Conservation (phyloP, 257 asterid genomes). For the Petrea volubilis region DNA sequence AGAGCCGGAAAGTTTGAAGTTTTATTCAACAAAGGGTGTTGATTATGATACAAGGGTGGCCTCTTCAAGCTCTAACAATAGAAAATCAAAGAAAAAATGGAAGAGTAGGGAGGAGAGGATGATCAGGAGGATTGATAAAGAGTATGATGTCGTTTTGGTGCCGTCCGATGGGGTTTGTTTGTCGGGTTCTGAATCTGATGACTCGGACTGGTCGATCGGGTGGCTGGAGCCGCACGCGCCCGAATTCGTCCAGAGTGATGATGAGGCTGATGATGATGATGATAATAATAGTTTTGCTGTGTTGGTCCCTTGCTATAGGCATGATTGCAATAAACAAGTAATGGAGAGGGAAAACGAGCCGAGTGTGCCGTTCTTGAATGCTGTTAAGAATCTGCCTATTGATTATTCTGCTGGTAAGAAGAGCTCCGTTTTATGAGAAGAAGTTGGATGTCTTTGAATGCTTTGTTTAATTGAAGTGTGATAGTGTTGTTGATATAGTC, state of each 20-base stretch:
- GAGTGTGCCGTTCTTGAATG: slow-evolving; percentile 46
- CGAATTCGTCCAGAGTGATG: slow-evolving; percentile 73
- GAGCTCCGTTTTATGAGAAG: slow-evolving; percentile 9
- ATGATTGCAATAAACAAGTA: slow-evolving; percentile 39
- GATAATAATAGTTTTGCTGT: slow-evolving; percentile 98
- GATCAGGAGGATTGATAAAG: slow-evolving; percentile 63
- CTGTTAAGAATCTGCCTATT: slow-evolving; percentile 50
- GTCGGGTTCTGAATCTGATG: slow-evolving; percentile 89
- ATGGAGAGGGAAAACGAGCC: slow-evolving; percentile 41
- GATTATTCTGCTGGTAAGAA: slow-evolving; percentile 71
- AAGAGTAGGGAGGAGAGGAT: slow-evolving; percentile 85
- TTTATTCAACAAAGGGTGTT: slow-evolving; percentile 50
- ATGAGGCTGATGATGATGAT: slow-evolving; percentile 64
- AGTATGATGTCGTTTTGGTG: slow-evolving; percentile 79
- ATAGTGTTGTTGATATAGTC: neutral
- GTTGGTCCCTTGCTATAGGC: slow-evolving; percentile 89
- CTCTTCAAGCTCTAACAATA: slow-evolving; percentile 48
- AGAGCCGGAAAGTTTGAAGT: slow-evolving; percentile 56
- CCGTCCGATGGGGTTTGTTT: slow-evolving; percentile 90
- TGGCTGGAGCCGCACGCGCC: slow-evolving; percentile 95
- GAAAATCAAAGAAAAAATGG: slow-evolving; percentile 74
- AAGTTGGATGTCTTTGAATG: slow-evolving; percentile 10
- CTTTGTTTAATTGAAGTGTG: slow-evolving; percentile 1
- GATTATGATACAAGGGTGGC: slow-evolving; percentile 41
- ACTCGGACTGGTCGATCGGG: slow-evolving; percentile 96